Percentiles rank a stretch among this genome's conserved stretches.
phyloP scores from a whole-genome alignment of 1,139 yeast genomes.

The Martiniozyma asiatica region DNA sequence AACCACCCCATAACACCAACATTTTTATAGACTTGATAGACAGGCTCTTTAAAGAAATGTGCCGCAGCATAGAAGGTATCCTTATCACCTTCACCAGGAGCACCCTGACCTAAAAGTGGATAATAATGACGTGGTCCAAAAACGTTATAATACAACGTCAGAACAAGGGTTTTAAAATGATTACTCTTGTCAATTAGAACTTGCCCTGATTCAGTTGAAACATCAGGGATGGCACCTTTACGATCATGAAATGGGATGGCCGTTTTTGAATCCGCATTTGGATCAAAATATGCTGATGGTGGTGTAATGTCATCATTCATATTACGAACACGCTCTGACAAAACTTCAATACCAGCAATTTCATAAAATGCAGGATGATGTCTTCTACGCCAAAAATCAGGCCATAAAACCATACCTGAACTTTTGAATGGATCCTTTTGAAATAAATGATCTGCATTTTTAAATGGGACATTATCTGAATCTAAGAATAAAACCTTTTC shows the following conservation, averaged over 20 bases:
- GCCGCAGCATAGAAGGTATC: slow-evolving; percentile 56
- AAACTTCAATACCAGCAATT: slow-evolving; percentile 34
- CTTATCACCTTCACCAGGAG: slow-evolving; percentile 57
- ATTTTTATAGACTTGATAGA: slow-evolving; percentile 42
- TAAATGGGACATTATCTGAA: slow-evolving; percentile 47
- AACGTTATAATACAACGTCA: slow-evolving; percentile 44
- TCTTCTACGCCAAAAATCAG: slow-evolving; percentile 57
- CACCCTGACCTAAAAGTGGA: slow-evolving; percentile 46
- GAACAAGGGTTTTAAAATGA: slow-evolving; percentile 39
- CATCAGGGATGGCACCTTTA: slow-evolving; percentile 45
- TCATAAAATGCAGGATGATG: slow-evolving; percentile 47
- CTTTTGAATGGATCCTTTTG: slow-evolving; percentile 28
- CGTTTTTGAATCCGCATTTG: too few species aligned
- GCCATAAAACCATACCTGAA: slow-evolving; percentile 46
- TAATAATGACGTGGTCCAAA: slow-evolving; percentile 49
- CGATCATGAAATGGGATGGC: slow-evolving; percentile 31
- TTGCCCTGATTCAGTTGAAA: slow-evolving; percentile 58
- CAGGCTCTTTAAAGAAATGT: slow-evolving; percentile 30
- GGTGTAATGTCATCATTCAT: slow-evolving; percentile 19
- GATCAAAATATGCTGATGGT: slow-evolving; percentile 10
- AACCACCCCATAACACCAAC: slow-evolving; percentile 35
- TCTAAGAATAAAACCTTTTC: slow-evolving; percentile 45
- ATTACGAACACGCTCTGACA: slow-evolving; percentile 21
- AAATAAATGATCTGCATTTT: slow-evolving; percentile 38
- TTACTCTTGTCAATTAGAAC: slow-evolving; percentile 39